Conservation (phyloP, 2,329 filamentous ascomycete species). For the Colletotrichum sp. region DNA sequence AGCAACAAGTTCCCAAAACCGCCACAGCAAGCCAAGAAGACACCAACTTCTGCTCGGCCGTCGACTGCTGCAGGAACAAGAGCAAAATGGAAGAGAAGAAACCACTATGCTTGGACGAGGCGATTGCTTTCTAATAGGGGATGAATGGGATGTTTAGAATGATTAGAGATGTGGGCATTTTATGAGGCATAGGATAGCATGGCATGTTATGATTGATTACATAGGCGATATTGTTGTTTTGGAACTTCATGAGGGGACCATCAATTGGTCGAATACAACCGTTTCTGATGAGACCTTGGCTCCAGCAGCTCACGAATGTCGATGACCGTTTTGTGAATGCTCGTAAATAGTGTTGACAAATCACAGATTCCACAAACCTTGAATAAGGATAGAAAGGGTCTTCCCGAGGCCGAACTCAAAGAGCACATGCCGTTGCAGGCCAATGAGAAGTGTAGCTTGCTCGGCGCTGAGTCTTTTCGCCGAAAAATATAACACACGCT, state of each 20-base stretch:
- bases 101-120: constrained; percentile 19
- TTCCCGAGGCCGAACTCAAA: background rate
- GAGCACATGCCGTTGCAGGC: background rate
- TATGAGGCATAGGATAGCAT: background rate
- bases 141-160: background rate
- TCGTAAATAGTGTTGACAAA: background rate
- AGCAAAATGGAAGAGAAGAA: constrained; percentile 17
- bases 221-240: constrained; percentile 5
- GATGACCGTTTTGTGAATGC: constrained; percentile 27
- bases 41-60: constrained; percentile 36
- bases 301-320: background rate
- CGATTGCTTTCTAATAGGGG: constrained; percentile 25
- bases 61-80: constrained; percentile 33
- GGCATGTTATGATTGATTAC: background rate
- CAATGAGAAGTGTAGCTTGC: background rate
- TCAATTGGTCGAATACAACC: background rate
- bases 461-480: background rate
- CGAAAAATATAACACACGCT: background rate
- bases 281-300: background rate
- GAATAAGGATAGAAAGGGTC: constrained; percentile 34
- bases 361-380: constrained; percentile 30
- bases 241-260: background rate
- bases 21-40: constrained; percentile 31
- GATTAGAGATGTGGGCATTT: background rate
- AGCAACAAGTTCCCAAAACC: constrained; percentile 35